Evolutionary conservation across 2,329 filamentous ascomycete species (phyloP).

Genomic region (Ceratocystiopsis minuta): DNA sequence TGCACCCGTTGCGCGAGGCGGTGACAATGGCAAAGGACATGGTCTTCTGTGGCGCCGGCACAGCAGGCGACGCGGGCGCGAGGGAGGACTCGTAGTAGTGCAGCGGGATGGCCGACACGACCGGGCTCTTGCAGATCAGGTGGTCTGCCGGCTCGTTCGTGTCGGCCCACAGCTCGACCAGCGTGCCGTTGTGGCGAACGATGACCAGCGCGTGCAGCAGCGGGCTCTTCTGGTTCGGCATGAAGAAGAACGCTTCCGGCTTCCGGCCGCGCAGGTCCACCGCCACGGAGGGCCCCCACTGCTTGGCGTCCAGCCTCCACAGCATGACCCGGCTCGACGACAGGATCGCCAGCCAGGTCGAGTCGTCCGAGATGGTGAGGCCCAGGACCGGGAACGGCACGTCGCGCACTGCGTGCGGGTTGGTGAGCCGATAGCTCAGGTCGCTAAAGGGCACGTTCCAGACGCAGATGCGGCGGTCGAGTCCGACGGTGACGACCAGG

Average conservation of each 20-base stretch:
- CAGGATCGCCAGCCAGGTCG: conserved; percentile 48
- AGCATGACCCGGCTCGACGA: conserved; percentile 39
- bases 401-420: conserved; percentile 15
- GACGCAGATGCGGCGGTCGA: conserved; percentile 50
- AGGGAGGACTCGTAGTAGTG: background rate
- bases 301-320: conserved; percentile 41
- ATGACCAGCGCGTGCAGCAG: conserved; percentile 34
- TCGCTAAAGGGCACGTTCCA: conserved; percentile 38
- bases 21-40: conserved; percentile 24
- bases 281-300: conserved; percentile 35
- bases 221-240: conserved; percentile 18
- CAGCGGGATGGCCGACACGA: conserved; percentile 32
- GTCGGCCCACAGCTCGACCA: conserved; percentile 38
- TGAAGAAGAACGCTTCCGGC: conserved; percentile 47
- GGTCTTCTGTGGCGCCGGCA: no score
- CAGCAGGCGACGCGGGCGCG: background rate
- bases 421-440: conserved; percentile 25
- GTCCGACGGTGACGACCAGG: conserved; percentile 47
- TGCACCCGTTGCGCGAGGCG: conserved; percentile 29
- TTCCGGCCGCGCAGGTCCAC: conserved; percentile 40
- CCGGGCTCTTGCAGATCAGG: conserved; percentile 31
- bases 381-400: conserved; percentile 39
- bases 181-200: conserved; percentile 43
- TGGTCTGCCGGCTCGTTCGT: conserved; percentile 24
- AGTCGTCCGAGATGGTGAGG: conserved; percentile 45